These are phyloP conservation scores for Orbilia javanica DNA, from an alignment of 2,329 filamentous ascomycete genomes.

Conservation along the genomic window DNA sequence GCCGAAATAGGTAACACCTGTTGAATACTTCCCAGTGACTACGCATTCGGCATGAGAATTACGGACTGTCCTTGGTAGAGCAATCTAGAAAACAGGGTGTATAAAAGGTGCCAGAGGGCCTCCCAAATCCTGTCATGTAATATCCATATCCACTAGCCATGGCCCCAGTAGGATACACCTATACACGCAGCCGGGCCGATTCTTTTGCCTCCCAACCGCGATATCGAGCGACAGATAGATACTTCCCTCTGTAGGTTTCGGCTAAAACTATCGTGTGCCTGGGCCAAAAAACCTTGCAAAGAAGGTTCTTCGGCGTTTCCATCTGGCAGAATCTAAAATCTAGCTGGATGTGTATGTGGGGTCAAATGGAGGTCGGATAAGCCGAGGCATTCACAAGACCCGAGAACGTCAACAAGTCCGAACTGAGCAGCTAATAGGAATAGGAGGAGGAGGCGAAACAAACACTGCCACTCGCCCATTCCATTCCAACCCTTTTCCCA, in stretches of 20 bases:
- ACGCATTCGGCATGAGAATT: not conserved
- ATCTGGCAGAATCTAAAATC: conserved; percentile 8
- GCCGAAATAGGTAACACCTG: not conserved
- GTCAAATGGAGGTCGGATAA: conserved; percentile 43
- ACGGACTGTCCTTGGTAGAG: not conserved
- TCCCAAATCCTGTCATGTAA: too few species aligned
- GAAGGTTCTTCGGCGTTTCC: conserved; percentile 16
- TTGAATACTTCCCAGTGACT: not conserved
- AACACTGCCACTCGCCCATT: conserved; percentile 37
- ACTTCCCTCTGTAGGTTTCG: not conserved
- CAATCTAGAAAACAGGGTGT: not conserved
- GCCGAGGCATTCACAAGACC: conserved; percentile 57
- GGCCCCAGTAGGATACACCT: too few species aligned
- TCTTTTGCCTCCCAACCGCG: not conserved
- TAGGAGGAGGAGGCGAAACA: conserved; percentile 20
- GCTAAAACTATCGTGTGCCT: conserved; percentile 20
- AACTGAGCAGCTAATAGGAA: conserved; percentile 22
- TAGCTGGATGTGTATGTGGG: conserved; percentile 17
- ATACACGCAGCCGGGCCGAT: not conserved
- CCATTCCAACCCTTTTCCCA: conserved; percentile 39
- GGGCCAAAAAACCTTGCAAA: not conserved
- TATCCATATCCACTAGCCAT: too few species aligned
- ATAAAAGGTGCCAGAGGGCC: not conserved
- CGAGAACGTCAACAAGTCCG: conserved; percentile 21
- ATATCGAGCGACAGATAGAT: not conserved